Conservation (phyloP, 108 stramenopile genomes). For the Discostella pseudostelligera region DNA sequence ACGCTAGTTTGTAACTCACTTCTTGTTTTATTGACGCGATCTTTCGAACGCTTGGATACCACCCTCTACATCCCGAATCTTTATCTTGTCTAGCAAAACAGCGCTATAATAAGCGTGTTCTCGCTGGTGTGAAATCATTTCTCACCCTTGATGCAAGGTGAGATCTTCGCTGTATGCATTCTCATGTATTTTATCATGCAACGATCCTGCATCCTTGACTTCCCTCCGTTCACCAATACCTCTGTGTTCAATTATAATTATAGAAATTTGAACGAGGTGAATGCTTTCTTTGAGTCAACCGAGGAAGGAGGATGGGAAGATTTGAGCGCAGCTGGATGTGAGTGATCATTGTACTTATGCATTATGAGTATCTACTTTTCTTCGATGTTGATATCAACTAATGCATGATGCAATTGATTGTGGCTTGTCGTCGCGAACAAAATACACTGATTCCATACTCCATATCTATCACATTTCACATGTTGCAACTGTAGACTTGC, state of each 20-base stretch:
- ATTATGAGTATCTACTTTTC: too few relatives aligned
- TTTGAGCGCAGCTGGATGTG: constrained; percentile 66
- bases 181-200: background rate
- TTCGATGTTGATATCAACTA: background rate
- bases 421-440: background rate
- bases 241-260: background rate
- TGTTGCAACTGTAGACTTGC: constrained; percentile 41
- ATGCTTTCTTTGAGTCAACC: constrained; percentile 59
- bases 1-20: background rate
- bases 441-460: constrained; percentile 11
- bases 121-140: constrained; percentile 62
- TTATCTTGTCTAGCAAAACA: constrained; percentile 63
- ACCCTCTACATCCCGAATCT: background rate
- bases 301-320: constrained; percentile 80
- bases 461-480: too few relatives aligned
- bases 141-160: constrained; percentile 50
- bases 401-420: constrained; percentile 1
- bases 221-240: background rate
- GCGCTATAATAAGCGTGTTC: constrained; percentile 84
- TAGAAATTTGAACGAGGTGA: constrained; percentile 46
- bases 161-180: background rate
- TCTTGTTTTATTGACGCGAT: background rate
- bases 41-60: background rate
- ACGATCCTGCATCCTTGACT: too few relatives aligned
- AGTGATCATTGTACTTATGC: constrained; percentile 52